These are phyloP conservation scores for Leucocoprinus birnbaumii DNA, from an alignment of 768 basidiomycete genomes.

Conservation along the genomic window DNA sequence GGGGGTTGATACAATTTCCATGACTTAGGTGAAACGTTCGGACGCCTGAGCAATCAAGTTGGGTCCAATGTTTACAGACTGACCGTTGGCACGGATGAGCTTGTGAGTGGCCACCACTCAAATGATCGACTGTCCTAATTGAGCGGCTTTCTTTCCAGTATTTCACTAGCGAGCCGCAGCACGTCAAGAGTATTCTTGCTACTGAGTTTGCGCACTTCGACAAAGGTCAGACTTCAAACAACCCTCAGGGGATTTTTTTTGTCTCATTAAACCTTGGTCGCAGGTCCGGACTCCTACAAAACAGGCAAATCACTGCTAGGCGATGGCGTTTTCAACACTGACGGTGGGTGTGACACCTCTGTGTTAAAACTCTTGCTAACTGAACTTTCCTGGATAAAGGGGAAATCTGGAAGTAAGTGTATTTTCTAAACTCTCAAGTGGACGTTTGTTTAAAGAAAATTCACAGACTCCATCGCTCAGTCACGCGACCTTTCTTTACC, in stretches of 20 bases:
- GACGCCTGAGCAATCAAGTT: conserved; percentile 19
- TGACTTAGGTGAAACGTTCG: neutral
- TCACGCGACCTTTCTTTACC: conserved; percentile 71
- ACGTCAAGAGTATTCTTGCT: conserved; percentile 43
- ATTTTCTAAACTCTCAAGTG: no score
- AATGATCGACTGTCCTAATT: neutral
- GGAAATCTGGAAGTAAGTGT: no score
- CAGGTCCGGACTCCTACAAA: conserved; percentile 24
- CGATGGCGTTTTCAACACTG: conserved; percentile 57
- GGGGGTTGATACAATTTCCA: no score
- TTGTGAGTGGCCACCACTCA: conserved; percentile 17
- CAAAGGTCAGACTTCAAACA: conserved; percentile 29
- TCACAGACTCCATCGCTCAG: conserved; percentile 52
- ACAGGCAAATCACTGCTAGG: conserved; percentile 41
- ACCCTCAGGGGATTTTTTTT: neutral
- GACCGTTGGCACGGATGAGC: conserved; percentile 23
- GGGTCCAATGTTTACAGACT: conserved; percentile 12
- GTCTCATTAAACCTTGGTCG: neutral
- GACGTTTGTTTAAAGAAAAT: neutral
- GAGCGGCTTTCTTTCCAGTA: conserved; percentile 19
- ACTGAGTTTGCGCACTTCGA: conserved; percentile 43
- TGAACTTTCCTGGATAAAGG: no score
- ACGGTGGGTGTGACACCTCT: conserved; percentile 31
- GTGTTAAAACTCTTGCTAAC: neutral
- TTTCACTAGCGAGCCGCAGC: conserved; percentile 23